Evolutionary conservation across 805 yeast genomes (phyloP).

Genomic region (Millerago galiae): DNA sequence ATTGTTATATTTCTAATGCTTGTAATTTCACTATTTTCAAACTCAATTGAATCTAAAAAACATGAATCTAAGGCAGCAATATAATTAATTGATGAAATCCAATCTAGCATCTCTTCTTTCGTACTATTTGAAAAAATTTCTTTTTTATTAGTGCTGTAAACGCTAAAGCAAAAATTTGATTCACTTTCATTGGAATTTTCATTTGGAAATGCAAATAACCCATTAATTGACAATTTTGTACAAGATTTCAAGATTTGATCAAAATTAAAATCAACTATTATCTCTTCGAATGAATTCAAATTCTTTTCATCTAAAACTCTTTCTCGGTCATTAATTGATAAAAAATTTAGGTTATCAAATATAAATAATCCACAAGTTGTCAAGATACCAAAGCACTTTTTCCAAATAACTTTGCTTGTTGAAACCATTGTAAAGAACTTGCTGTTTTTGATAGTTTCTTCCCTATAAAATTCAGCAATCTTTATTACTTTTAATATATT

Average conservation of each 20-base stretch:
- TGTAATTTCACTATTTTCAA: constrained; percentile 18
- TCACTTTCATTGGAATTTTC: constrained; percentile 7
- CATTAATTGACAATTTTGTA: constrained; percentile 30
- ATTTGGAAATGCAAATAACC: constrained; percentile 33
- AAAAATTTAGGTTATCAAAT: constrained; percentile 33
- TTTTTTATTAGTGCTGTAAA: constrained; percentile 36
- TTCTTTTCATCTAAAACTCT: constrained; percentile 17
- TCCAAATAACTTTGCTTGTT: constrained; percentile 31
- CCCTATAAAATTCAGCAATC: constrained; percentile 33
- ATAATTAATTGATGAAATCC: constrained; percentile 54
- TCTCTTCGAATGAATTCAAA: constrained; percentile 20
- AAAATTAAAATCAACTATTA: constrained; percentile 26
- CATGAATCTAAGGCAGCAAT: constrained; percentile 42
- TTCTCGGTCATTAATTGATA: constrained; percentile 24
- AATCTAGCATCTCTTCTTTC: constrained; percentile 43
- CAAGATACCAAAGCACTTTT: constrained; percentile 38
- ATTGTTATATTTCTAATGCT: constrained; percentile 22
- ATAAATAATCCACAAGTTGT: constrained; percentile 45
- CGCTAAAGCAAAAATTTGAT: constrained; percentile 25
- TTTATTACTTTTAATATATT: constrained; percentile 30
- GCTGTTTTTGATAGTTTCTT: constrained; percentile 29
- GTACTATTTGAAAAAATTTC: constrained; percentile 36
- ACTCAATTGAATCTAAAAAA: constrained; percentile 15
- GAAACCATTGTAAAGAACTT: constrained; percentile 28
- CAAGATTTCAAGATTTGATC: constrained; percentile 23